These are phyloP conservation scores for Quercus mongolica DNA, from an alignment of 306 rosid genomes.

Conservation along the genomic window DNA sequence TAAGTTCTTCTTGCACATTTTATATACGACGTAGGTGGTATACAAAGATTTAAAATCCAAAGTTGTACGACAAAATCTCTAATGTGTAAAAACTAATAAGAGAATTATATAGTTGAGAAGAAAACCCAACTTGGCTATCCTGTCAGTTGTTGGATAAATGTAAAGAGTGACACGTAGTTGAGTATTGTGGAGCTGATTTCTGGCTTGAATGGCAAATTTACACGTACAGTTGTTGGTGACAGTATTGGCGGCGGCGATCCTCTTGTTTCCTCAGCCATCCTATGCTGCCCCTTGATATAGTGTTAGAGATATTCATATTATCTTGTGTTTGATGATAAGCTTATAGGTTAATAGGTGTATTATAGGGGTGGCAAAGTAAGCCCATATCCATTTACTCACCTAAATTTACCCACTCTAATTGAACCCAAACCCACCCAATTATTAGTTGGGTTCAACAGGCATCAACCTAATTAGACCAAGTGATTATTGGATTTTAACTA, in stretches of 20 bases:
- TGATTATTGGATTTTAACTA: too few species aligned
- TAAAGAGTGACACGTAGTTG: constrained; percentile 16
- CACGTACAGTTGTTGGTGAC: constrained; percentile 17
- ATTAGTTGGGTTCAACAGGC: too few species aligned
- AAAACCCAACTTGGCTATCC: background rate
- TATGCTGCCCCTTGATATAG: background rate
- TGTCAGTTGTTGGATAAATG: background rate
- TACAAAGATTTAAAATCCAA: background rate
- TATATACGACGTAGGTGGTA: background rate
- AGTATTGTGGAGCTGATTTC: background rate
- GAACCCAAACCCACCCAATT: too few species aligned
- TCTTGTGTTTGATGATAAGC: background rate
- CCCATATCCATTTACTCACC: rapidly evolving
- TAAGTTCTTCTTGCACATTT: constrained; percentile 10
- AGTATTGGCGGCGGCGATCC: background rate
- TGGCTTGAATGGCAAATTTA: constrained; percentile 13
- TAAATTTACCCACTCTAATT: too few species aligned
- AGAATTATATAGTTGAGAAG: background rate
- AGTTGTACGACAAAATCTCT: background rate
- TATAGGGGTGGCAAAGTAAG: too few species aligned
- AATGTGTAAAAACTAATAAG: background rate
- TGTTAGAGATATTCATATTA: background rate
- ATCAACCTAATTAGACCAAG: too few species aligned
- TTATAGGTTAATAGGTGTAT: background rate
- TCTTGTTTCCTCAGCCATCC: background rate